Conservation (phyloP, 345 rosid species). For the Physaria fendleri region DNA sequence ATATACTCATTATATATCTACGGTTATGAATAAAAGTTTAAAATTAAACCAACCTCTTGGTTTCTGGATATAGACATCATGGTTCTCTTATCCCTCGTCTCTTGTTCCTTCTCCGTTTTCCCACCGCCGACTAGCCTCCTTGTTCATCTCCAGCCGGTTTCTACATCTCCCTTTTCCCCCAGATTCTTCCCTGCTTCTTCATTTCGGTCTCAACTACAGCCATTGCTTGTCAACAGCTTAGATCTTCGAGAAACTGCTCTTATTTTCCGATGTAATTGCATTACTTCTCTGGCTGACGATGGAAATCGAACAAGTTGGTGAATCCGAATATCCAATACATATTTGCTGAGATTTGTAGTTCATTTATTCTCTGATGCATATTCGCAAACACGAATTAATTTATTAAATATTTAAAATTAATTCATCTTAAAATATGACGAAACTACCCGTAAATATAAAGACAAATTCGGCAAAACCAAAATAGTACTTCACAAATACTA, state of each 20-base stretch:
- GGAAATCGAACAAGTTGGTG: conserved; percentile 30
- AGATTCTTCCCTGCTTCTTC: conserved; percentile 9
- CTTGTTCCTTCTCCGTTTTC: conserved; percentile 11
- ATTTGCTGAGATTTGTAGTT: neutral
- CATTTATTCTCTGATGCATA: conserved; percentile 25
- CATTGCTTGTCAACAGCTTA: conserved; percentile 1
- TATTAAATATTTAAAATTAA: too few species aligned
- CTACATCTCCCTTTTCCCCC: conserved; percentile 10
- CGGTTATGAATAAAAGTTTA: too few species aligned
- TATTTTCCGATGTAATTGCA: conserved; percentile 26
- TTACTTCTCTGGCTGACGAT: conserved; percentile 1
- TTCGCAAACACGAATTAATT: conserved; percentile 22
- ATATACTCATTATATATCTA: too few species aligned
- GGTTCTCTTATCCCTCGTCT: conserved; percentile 23
- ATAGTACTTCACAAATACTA: too few species aligned
- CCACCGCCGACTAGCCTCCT: conserved; percentile 18
- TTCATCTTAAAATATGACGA: too few species aligned
- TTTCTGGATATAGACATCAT: conserved; percentile 16
- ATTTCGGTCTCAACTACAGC: conserved; percentile 13
- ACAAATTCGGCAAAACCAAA: too few species aligned
- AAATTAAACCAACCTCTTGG: too few species aligned
- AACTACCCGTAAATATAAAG: too few species aligned
- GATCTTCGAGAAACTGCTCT: conserved; percentile 12
- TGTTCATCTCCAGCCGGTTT: conserved; percentile 5
- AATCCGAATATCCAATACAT: neutral